Evolutionary conservation across 768 basidiomycete species (phyloP).

Genomic region (Naganishia randhawae): DNA sequence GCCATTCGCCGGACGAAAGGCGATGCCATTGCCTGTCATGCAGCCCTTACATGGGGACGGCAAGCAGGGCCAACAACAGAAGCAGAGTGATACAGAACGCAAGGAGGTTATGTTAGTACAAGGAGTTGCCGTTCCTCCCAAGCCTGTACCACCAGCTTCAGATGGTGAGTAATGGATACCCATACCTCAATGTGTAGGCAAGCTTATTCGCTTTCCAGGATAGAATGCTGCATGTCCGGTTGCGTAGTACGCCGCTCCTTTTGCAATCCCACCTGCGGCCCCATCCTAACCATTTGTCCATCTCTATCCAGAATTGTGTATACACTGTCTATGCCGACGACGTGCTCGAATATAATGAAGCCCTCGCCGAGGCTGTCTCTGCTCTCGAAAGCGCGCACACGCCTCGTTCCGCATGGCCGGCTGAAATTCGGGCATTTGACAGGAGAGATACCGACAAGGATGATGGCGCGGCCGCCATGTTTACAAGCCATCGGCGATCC

Average conservation of each 20-base stretch:
- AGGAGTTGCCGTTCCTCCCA: conserved; percentile 43
- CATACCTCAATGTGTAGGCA: no score
- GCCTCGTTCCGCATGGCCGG: conserved; percentile 66
- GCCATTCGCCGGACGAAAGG: conserved; percentile 17
- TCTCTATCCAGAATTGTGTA: conserved; percentile 60
- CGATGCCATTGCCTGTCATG: conserved; percentile 39
- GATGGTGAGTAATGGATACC: conserved; percentile 39
- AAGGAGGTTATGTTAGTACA: no score
- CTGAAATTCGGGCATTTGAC: conserved; percentile 52
- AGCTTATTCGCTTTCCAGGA: not conserved
- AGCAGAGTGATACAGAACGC: no score
- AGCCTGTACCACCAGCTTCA: conserved; percentile 45
- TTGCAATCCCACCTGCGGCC: not conserved
- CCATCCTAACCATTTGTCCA: not conserved
- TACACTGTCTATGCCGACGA: conserved; percentile 82
- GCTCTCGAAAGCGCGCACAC: conserved; percentile 57
- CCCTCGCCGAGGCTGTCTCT: conserved; percentile 56
- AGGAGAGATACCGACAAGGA: conserved; percentile 16
- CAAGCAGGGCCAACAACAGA: no score
- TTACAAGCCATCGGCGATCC: no score
- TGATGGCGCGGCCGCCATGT: not conserved
- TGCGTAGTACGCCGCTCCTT: conserved; percentile 57
- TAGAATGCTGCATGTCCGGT: conserved; percentile 93
- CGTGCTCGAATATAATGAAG: conserved; percentile 61
- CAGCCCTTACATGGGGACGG: conserved; percentile 27